These are phyloP conservation scores for Pleurotus giganteus DNA, from an alignment of 768 basidiomycete genomes.

Conservation along the genomic window DNA sequence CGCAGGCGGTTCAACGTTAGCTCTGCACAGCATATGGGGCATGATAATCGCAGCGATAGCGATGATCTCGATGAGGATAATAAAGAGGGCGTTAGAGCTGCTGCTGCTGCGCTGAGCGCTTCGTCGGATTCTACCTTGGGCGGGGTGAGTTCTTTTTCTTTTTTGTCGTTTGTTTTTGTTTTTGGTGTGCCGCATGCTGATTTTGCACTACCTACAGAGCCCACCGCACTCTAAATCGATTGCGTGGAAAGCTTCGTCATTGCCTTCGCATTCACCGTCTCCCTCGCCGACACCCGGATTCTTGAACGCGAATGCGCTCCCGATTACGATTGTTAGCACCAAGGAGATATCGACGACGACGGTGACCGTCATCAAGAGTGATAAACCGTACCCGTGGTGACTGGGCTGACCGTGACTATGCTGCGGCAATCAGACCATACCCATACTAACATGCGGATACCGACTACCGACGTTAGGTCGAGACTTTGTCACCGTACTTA, in stretches of 20 bases:
- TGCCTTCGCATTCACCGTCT: not conserved
- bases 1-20: not conserved
- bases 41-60: not conserved
- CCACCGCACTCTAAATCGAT: not conserved
- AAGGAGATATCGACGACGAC: not conserved
- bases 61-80: not conserved
- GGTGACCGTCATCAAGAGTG: not conserved
- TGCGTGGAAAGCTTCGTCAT: not conserved
- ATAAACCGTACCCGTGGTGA: not conserved
- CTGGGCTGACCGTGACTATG: too few relatives aligned
- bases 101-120: not conserved
- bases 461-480: too few relatives aligned
- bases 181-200: not conserved
- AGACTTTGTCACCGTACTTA: too few relatives aligned
- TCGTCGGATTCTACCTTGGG: too few relatives aligned
- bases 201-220: not conserved
- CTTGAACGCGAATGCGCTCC: not conserved
- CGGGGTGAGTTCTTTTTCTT: too few relatives aligned
- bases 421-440: too few relatives aligned
- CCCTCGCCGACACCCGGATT: not conserved
- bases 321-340: not conserved
- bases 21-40: too few relatives aligned
- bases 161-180: too few relatives aligned
- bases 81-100: too few relatives aligned
- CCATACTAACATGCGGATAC: too few relatives aligned